Percentiles rank a stretch among this genome's conserved stretches.
Conservation (phyloP, 2,329 filamentous ascomycete species). For the Rachicladosporium sp. region DNA sequence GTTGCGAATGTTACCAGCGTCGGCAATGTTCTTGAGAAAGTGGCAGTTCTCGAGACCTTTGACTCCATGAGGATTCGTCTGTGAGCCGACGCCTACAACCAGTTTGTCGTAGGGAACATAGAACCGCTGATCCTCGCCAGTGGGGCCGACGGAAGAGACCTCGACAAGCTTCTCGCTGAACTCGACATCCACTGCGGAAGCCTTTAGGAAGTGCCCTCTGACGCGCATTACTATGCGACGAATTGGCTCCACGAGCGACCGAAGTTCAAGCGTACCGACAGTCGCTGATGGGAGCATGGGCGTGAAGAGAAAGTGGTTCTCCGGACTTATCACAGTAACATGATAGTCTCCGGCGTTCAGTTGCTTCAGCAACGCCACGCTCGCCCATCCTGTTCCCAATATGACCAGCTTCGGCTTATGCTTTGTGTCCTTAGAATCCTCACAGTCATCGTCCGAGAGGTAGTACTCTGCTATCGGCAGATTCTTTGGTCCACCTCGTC, state of each 20-base stretch:
- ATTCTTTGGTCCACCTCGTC: slow-evolving; percentile 83
- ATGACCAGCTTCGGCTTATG: slow-evolving; percentile 89
- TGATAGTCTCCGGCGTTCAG: slow-evolving; percentile 87
- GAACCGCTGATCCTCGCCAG: slow-evolving; percentile 66
- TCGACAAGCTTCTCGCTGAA: slow-evolving; percentile 88
- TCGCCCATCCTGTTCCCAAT: slow-evolving; percentile 88
- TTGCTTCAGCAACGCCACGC: slow-evolving; percentile 81
- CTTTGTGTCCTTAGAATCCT: slow-evolving; percentile 57
- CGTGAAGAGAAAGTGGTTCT: slow-evolving; percentile 96
- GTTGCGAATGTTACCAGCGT: slow-evolving; percentile 82
- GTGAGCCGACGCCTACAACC: slow-evolving; percentile 80
- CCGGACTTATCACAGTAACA: slow-evolving; percentile 85
- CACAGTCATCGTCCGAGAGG: slow-evolving; percentile 76
- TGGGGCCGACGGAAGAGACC: slow-evolving; percentile 57
- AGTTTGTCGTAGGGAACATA: slow-evolving; percentile 97
- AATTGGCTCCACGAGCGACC: slow-evolving; percentile 87
- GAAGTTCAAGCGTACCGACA: slow-evolving; percentile 82
- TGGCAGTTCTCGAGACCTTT: slow-evolving; percentile 87
- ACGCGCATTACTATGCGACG: slow-evolving; percentile 68
- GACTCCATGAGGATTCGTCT: slow-evolving; percentile 90
- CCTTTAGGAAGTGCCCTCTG: slow-evolving; percentile 80
- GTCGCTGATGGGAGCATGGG: slow-evolving; percentile 96
- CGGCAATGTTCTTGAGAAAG: slow-evolving; percentile 90
- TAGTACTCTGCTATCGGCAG: slow-evolving; percentile 78
- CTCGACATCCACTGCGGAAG: slow-evolving; percentile 74